Conservation (phyloP, 257 asterid genomes). For the Phtheirospermum japonicum region DNA sequence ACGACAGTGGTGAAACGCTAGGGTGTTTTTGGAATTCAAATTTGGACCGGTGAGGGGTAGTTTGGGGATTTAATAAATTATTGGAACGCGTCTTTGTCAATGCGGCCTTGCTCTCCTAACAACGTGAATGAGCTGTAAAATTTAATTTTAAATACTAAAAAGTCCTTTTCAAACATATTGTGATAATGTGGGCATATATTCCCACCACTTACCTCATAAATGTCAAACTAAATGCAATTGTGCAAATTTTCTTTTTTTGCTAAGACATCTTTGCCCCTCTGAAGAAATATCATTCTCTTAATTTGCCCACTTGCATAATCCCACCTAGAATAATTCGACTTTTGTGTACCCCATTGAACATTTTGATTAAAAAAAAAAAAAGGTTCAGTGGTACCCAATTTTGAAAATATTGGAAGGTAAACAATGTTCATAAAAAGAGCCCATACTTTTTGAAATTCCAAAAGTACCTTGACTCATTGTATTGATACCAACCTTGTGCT, state of each 20-base stretch:
- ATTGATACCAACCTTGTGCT: no score
- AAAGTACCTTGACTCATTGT: no score
- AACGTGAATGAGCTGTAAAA: slow-evolving; percentile 52
- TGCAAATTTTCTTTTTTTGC: slow-evolving; percentile 6
- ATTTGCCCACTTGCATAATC: slow-evolving; percentile 11
- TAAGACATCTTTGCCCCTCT: slow-evolving; percentile 27
- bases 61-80: slow-evolving; percentile 25
- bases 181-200: slow-evolving; percentile 32
- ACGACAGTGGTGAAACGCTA: not conserved
- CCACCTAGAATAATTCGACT: slow-evolving; percentile 9
- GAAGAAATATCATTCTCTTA: not conserved
- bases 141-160: slow-evolving; percentile 10
- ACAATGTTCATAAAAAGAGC: slow-evolving; percentile 3
- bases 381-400: not conserved
- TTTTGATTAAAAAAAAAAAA: not conserved
- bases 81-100: slow-evolving; percentile 31
- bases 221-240: not conserved
- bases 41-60: slow-evolving; percentile 22
- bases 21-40: slow-evolving; percentile 28
- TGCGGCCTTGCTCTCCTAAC: no score
- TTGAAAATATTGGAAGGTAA: slow-evolving; percentile 16
- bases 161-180: slow-evolving; percentile 32
- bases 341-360: not conserved
- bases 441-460: slow-evolving; percentile 5
- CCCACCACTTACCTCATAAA: not conserved